These are phyloP conservation scores for Globisporangium nodosum DNA, from an alignment of 352 stramenopile genomes.

Conservation along the genomic window DNA sequence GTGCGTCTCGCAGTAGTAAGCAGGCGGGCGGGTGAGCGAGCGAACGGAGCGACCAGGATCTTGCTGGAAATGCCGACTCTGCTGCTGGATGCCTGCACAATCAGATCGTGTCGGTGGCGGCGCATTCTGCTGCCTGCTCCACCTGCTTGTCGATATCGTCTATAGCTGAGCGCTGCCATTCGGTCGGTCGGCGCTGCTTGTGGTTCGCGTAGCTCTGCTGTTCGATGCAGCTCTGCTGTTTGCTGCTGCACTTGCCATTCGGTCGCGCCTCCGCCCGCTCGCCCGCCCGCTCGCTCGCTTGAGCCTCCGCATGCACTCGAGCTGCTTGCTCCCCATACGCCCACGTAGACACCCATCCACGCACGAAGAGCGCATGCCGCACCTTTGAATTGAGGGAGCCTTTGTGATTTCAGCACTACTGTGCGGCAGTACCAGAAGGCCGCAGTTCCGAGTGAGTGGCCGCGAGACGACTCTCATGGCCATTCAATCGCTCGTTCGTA, in stretches of 20 bases:
- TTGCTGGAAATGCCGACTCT: neutral
- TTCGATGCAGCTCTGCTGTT: neutral
- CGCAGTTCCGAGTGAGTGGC: conserved; percentile 12
- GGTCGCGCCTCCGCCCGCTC: conserved; percentile 1
- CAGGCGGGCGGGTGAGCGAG: neutral
- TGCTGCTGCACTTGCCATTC: neutral
- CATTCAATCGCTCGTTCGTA: conserved; percentile 52
- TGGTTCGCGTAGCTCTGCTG: neutral
- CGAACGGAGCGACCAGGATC: neutral
- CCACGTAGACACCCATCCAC: neutral
- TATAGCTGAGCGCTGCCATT: neutral
- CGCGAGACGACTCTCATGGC: conserved; percentile 30
- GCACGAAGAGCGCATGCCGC: neutral
- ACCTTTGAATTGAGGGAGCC: conserved; percentile 66
- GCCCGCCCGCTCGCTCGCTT: conserved; percentile 1
- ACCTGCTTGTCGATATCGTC: neutral
- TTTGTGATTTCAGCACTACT: conserved; percentile 87
- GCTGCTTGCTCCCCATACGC: neutral
- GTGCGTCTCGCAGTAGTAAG: neutral
- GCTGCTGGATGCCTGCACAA: neutral
- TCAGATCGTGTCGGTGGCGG: no score
- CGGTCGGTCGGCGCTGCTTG: neutral
- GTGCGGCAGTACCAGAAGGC: conserved; percentile 6
- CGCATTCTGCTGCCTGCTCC: neutral
- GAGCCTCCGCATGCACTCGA: neutral